A percentile compares a stretch with the other conserved stretches of the same genome.
Conservation (phyloP, 768 basidiomycete species). For the Leucocoprinus birnbaumii region DNA sequence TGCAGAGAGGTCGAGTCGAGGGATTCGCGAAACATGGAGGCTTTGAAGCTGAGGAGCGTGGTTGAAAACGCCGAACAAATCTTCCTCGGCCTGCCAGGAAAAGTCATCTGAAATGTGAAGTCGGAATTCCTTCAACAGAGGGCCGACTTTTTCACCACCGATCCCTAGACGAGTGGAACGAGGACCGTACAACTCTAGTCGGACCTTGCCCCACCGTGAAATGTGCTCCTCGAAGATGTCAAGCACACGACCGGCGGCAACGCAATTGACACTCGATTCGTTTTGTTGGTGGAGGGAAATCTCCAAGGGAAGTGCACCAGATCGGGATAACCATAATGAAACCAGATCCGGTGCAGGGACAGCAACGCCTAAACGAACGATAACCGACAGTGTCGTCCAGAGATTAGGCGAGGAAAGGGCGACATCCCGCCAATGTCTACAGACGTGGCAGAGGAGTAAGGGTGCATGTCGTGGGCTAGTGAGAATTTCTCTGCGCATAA, state of each 20-base stretch:
- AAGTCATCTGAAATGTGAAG: slow-evolving; percentile 24
- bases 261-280: slow-evolving; percentile 26
- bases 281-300: slow-evolving; percentile 30
- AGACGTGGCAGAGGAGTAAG: slow-evolving; percentile 38
- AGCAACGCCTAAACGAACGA: slow-evolving; percentile 25
- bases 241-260: slow-evolving; percentile 24
- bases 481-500: slow-evolving; percentile 14
- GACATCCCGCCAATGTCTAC: slow-evolving; percentile 37
- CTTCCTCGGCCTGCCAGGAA: slow-evolving; percentile 26
- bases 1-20: slow-evolving; percentile 23
- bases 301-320: slow-evolving; percentile 28
- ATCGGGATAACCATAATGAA: slow-evolving; percentile 29
- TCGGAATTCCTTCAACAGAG: slow-evolving; percentile 26
- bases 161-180: slow-evolving; percentile 21
- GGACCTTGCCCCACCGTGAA: slow-evolving; percentile 28
- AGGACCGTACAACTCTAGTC: slow-evolving; percentile 28
- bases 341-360: slow-evolving; percentile 26
- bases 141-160: slow-evolving; percentile 21
- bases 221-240: slow-evolving; percentile 27
- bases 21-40: slow-evolving; percentile 29
- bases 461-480: slow-evolving; percentile 21
- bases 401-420: slow-evolving; percentile 33
- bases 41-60: slow-evolving; percentile 25
- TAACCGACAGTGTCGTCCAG: slow-evolving; percentile 36
- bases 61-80: slow-evolving; percentile 27